Evolutionary conservation across 768 basidiomycete genomes (phyloP).

Genomic region (Amyloporia xantha): DNA sequence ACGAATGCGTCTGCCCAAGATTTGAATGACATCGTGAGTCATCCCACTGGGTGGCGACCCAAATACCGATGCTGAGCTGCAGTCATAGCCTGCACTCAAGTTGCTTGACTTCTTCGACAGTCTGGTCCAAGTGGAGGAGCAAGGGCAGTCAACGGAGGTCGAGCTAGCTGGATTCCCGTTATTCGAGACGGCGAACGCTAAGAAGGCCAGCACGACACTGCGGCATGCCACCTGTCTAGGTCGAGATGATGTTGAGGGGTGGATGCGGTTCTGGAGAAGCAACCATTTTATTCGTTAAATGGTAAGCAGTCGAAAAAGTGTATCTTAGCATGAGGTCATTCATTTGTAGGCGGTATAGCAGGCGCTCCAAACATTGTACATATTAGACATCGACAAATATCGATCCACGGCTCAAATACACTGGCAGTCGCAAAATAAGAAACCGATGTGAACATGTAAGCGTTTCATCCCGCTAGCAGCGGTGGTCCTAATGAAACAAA

Average conservation of each 20-base stretch:
- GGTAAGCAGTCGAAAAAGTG: no score
- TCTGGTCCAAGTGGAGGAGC: background rate
- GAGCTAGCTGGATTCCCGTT: constrained; percentile 4
- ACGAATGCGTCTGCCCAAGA: background rate
- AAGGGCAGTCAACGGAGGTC: background rate
- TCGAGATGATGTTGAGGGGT: constrained; percentile 9
- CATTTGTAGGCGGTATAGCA: no score
- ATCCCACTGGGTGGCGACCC: background rate
- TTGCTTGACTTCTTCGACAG: background rate
- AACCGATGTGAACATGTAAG: no score
- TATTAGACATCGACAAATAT: no score
- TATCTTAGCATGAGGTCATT: no score
- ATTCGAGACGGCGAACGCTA: constrained; percentile 7
- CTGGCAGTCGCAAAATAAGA: no score
- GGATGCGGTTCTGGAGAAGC: constrained; percentile 9
- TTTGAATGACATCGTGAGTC: background rate
- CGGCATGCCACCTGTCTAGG: constrained; percentile 6
- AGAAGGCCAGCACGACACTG: constrained; percentile 4
- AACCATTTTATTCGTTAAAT: background rate
- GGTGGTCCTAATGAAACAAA: no score
- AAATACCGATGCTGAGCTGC: no score
- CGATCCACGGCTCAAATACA: no score
- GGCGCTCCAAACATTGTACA: no score
- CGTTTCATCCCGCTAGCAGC: no score
- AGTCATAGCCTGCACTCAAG: constrained; percentile 3